Evolutionary conservation across 2,329 filamentous ascomycete genomes (phyloP).

Genomic region (Chrysoporthe austroafricana): DNA sequence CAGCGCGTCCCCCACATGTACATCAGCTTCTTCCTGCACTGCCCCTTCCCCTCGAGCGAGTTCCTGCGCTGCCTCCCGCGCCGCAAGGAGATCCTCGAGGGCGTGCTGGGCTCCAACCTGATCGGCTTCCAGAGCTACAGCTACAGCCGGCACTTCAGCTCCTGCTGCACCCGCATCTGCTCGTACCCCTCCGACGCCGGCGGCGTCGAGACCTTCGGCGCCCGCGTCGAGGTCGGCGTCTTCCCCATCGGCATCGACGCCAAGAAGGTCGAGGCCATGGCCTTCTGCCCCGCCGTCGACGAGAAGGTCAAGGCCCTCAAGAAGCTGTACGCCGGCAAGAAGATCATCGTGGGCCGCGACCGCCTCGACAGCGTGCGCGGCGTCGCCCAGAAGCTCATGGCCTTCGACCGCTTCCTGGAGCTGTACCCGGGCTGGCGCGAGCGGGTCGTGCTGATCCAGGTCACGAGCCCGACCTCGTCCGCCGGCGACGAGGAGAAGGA

Average conservation of each 20-base stretch:
- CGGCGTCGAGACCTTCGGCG: constrained; percentile 86
- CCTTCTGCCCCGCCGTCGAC: constrained; percentile 72
- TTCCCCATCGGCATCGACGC: constrained; percentile 95
- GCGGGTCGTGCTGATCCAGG: constrained; percentile 91
- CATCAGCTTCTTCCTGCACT: constrained; percentile 92
- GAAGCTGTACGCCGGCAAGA: constrained; percentile 83
- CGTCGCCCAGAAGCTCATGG: constrained; percentile 93
- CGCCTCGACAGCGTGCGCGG: constrained; percentile 91
- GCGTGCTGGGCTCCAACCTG: constrained; percentile 88
- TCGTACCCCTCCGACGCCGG: constrained; percentile 86
- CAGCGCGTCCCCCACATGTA: constrained; percentile 87
- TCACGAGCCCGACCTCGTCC: constrained; percentile 84
- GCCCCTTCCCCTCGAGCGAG: constrained; percentile 94
- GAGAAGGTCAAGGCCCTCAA: constrained; percentile 74
- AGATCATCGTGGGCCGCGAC: constrained; percentile 93
- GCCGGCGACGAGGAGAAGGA: constrained; percentile 73
- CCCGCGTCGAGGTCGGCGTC: constrained; percentile 87
- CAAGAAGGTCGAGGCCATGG: constrained; percentile 73
- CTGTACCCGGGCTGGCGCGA: constrained; percentile 90
- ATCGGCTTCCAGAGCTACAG: constrained; percentile 95
- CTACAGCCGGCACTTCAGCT: constrained; percentile 92
- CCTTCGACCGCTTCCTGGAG: constrained; percentile 90
- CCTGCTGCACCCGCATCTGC: constrained; percentile 88
- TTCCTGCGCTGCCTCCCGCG: constrained; percentile 87
- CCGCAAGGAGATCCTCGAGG: constrained; percentile 87